A percentile compares a stretch with the other conserved stretches of the same genome.
Evolutionary conservation across 305 asterid genomes (phyloP).

Genomic region (Plantago lanceolata): DNA sequence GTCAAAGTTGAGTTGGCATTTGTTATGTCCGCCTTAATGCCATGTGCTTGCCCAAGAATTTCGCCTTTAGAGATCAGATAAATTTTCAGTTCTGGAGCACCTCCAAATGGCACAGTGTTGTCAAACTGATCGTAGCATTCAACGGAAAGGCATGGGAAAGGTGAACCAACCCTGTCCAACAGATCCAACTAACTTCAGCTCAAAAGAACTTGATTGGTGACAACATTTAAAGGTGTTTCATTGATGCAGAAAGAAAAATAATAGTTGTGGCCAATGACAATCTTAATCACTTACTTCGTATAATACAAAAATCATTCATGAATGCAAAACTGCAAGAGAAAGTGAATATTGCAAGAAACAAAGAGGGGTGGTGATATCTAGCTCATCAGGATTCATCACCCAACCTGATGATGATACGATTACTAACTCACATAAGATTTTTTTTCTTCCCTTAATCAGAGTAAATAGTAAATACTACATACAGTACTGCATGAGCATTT

Average conservation of each 20-base stretch:
- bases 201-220: constrained; percentile 6
- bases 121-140: constrained; percentile 45
- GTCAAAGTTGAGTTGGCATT: constrained; percentile 29
- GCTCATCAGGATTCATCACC: too few species aligned
- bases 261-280: not conserved
- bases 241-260: constrained; percentile 9
- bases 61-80: constrained; percentile 25
- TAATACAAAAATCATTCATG: too few species aligned
- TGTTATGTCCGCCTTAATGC: constrained; percentile 26
- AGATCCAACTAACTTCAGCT: constrained; percentile 9
- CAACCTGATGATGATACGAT: too few species aligned
- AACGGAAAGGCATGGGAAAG: constrained; percentile 32
- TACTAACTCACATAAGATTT: too few species aligned
- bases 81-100: constrained; percentile 31
- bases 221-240: constrained; percentile 13
- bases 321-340: too few species aligned
- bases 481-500: too few species aligned
- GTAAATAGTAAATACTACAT: too few species aligned
- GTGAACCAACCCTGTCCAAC: constrained; percentile 52
- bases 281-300: too few species aligned
- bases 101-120: constrained; percentile 36
- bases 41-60: constrained; percentile 27
- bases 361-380: too few species aligned
- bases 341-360: too few species aligned
- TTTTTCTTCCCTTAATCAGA: too few species aligned